Evolutionary conservation across 192 early-diverging fungal species (phyloP), one percentile per base, ranked within the genome.

Genomic region (Pilaira anomala): DNA sequence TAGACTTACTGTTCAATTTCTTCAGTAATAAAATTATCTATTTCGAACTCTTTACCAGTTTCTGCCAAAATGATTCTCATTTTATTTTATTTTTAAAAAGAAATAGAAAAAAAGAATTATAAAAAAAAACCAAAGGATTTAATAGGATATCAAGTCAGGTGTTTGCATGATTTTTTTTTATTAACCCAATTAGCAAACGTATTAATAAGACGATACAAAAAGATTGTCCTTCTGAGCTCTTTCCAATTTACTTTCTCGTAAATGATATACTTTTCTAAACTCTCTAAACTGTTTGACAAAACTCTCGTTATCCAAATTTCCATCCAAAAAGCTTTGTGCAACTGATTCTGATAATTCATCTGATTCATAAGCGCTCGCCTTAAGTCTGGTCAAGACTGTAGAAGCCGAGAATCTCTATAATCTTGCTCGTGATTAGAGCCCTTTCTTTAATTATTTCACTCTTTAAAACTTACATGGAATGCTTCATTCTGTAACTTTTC

Each of bases 341-440:
- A 82, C 64, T 1, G 77, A 79, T 48, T 82, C 80, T 28, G 80
- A 82, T 55, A 82, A 19, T 21, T 82, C 80, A 42, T 82, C 80
- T 7, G 73, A 82, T 62, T 82, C 80, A 36, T 71, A 56, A 12
- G 67, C 77, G 53, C 72, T 68, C 3, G 77, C 68, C 36, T 76
- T 70, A n/a, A 82, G 46, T 49, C 74, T 70, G 11, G 78, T 68
- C 11, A 79, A 71, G 16, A 82, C 65, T 7, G 76, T 77, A 18
- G 76, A 61, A 26, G 75, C 67, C 28, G 74, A 73, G 45, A 82
- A 79, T 21, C 80, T 69, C 77, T 79, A 65, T 49, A 13, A 5
- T 4, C 7, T 39, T 40, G 24, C 11, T 11, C 22, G 39, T 13
- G 36, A 3, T 56, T 56, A 2, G 2, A 60, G 21, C 2, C 13